A percentile compares a stretch with the other conserved stretches of the same genome.
Conservation (phyloP, 495 filamentous ascomycete genomes). For the Sabuloglossum arenarium region DNA sequence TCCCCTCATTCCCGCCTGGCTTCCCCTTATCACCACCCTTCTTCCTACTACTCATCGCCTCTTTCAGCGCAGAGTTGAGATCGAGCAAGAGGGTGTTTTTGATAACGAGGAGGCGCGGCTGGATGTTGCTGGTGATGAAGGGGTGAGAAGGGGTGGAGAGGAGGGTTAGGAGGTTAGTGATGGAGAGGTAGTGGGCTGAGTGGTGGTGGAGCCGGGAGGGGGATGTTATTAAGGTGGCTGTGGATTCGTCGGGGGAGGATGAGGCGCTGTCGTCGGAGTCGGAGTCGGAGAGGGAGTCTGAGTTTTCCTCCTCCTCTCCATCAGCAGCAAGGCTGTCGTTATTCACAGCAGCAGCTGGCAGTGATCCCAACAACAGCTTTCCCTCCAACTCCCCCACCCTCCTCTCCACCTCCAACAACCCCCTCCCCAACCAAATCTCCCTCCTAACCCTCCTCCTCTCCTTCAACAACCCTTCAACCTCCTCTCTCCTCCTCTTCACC, state of each 20-base stretch:
- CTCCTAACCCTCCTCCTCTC: constrained; percentile 30
- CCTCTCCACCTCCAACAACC: constrained; percentile 49
- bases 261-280: constrained; percentile 2
- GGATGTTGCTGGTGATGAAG: constrained; percentile 33
- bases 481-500: constrained; percentile 29
- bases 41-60: constrained; percentile 27
- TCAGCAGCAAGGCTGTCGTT: constrained; percentile 23
- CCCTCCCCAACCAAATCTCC: constrained; percentile 36
- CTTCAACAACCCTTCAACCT: constrained; percentile 31
- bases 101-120: constrained; percentile 33
- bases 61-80: constrained; percentile 56
- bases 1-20: constrained; percentile 13
- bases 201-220: constrained; percentile 32
- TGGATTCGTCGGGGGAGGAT: background rate
- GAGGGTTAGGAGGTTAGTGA: constrained; percentile 27
- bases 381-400: constrained; percentile 56
- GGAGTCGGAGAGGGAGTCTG: constrained; percentile 17
- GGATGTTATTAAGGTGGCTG: background rate
- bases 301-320: constrained; percentile 24
- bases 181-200: constrained; percentile 33
- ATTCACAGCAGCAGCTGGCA: constrained; percentile 19
- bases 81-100: constrained; percentile 69
- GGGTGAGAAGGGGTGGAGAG: constrained; percentile 36
- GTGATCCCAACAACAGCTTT: constrained; percentile 36
- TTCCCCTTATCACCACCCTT: constrained; percentile 10